Conservation (phyloP, 2,329 filamentous ascomycete species). For the Botrytis tulipae region DNA sequence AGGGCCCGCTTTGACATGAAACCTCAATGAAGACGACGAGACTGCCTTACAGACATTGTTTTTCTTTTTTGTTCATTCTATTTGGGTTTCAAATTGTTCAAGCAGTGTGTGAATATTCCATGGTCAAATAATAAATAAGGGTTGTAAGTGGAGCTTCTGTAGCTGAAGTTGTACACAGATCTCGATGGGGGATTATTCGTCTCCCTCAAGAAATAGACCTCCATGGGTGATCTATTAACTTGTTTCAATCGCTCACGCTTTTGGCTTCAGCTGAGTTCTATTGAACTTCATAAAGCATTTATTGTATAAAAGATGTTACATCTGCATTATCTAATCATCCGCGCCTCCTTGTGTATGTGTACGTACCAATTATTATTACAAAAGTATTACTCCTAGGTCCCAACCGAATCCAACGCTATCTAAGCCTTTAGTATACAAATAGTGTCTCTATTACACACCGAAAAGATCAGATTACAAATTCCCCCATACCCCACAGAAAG, state of each 20-base stretch:
- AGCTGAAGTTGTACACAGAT: background rate
- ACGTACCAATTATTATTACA: background rate
- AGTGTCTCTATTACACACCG: background rate
- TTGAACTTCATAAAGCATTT: too few species aligned
- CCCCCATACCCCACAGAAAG: background rate
- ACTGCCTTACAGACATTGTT: background rate
- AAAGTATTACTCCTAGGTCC: background rate
- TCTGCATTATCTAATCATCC: background rate
- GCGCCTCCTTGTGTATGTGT: background rate
- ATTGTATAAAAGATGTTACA: too few species aligned
- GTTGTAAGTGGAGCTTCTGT: background rate
- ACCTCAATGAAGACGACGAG: conserved; percentile 3
- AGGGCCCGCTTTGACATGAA: background rate
- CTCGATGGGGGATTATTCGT: background rate
- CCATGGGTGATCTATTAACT: background rate
- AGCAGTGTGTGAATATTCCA: background rate
- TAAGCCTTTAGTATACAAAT: background rate
- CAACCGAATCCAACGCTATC: background rate
- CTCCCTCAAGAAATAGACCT: background rate
- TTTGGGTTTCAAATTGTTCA: background rate
- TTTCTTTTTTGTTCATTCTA: background rate
- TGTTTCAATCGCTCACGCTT: background rate
- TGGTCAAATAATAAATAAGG: background rate
- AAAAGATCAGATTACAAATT: background rate
- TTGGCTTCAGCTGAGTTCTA: too few species aligned